Base-by-base conservation (phyloP, 2,329 filamentous ascomycete species). In the Venturia carpophila region DNA sequence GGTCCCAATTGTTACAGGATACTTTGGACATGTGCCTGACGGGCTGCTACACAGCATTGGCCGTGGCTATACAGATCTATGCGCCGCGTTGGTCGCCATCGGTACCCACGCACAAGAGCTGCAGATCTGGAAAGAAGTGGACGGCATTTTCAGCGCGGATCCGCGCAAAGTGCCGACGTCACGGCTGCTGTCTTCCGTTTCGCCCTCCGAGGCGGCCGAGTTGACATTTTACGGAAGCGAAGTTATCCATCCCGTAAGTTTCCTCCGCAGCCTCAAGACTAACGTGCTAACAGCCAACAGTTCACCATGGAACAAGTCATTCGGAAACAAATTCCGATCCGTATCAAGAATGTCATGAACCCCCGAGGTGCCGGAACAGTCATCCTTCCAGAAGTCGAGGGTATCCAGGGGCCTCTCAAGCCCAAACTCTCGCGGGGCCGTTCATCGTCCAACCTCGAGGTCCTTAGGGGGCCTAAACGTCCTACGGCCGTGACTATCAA, bases 71-170 rank as follows among this genome's bases (percentile, higher is more conserved):
- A 97, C 94, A 11, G 94, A 99, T 76, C 84, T 99, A 60, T 97
- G 94, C 75, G 93, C 94, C 15, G 92, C 94, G 6, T 81, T 99
- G 19, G 88, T 92, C 63, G 92, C 94, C 1, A 93, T 99, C 11
- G 93, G 92, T 4, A 80, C 95, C n/a, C 82, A 85, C 70, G 94
- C 94, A 0, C 80, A 88, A 64, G 94, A 99, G 76, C 83, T 99
- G 63, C 94, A 99, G 76, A 90, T 99, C 68, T 97, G 94, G 94
- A 99, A 99, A 79, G 94, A 99, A 75, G 94, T 99, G 7, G 94
- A 99, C 75, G 92, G 92, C 66, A 95, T 97, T 73, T 94, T 96
- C 77, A 89, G 87, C 1, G 87, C 87, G 5, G 93, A 97, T 72
- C 91, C 91, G 3, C 85, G 89, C 70, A 95, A 94, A 76, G 91